Evolutionary conservation across 345 rosid species (phyloP), one percentile per base, ranked within the genome.

Genomic region (Excoecaria cochinchinensis): DNA sequence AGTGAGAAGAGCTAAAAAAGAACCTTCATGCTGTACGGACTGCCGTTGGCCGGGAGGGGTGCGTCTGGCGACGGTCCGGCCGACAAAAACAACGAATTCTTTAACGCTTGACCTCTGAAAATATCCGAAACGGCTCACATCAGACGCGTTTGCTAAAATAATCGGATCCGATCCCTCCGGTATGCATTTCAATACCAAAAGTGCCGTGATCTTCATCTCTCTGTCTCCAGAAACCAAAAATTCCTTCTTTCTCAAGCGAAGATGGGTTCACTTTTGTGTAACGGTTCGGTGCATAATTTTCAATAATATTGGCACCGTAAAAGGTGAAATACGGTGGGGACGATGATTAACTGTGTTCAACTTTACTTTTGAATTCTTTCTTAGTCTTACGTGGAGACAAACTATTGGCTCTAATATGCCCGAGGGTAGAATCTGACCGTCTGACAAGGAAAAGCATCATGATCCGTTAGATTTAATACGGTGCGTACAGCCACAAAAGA

Each of bases 1-100:
- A 13, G 38, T 0, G 1, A 64, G 68, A n/a, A 65, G 10, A 62
- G 44, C 4, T 52, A 60, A 64, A 67, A 58, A 51, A 48, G 52
- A 39, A 95, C 98, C 99, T 90, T 91, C 92, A 79, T 92, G 97
- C 72, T 90, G 96, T 17, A 93, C 98, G 48, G 98, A 92, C 68
- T 95, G 99, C 65, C 97, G 97, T 69, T 93, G 97, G 69, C 86
- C 86, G 22, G 96, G 89, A 48, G 89, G 87, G 31, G 97, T 92
- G 12, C 99, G 96, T 64, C 85, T 90, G 17, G 96, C 99, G 77
- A 95, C 99, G 79, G 99, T 91, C 46, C 97, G 97, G 21, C 91
- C 89, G 67, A 93, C 91, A 70, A 95, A 95, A 78, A 91, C 87
- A 75, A 92, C 65, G 80, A 95, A 93, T 78, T 95, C 97, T 83